These are phyloP conservation scores for Botryosphaeria dothidea DNA, from an alignment of 2,329 filamentous ascomycete genomes.

Conservation along the genomic window DNA sequence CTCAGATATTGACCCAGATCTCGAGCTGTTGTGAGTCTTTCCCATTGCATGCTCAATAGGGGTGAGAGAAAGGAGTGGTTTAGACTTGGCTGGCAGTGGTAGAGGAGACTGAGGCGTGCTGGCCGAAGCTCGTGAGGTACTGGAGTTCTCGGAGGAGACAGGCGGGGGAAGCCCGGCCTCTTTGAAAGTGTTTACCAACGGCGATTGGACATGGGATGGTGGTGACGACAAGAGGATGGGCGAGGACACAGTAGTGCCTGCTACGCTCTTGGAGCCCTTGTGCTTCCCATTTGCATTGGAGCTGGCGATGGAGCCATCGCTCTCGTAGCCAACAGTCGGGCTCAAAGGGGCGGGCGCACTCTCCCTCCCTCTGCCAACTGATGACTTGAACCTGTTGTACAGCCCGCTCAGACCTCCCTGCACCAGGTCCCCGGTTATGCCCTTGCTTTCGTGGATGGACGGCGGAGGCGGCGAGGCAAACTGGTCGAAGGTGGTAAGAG, in stretches of 20 bases:
- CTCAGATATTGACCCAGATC: constrained; percentile 15
- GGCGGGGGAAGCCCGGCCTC: constrained; percentile 31
- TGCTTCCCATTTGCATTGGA: constrained; percentile 24
- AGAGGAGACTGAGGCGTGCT: constrained; percentile 33
- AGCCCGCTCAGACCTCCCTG: constrained; percentile 86
- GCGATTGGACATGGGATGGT: constrained; percentile 41
- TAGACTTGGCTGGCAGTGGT: constrained; percentile 30
- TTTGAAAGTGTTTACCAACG: constrained; percentile 37
- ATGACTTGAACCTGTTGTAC: constrained; percentile 82
- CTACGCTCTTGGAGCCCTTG: constrained; percentile 29
- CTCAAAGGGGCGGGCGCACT: constrained; percentile 40
- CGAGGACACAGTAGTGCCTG: constrained; percentile 34
- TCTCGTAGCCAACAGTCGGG: constrained; percentile 33
- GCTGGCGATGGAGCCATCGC: constrained; percentile 29
- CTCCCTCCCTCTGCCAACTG: constrained; percentile 70
- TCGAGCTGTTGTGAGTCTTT: background rate
- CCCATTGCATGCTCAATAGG: constrained; percentile 19
- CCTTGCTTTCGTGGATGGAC: constrained; percentile 65
- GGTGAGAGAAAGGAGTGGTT: constrained; percentile 29
- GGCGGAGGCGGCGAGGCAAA: constrained; percentile 71
- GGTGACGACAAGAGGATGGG: constrained; percentile 37
- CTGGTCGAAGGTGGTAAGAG: constrained; percentile 91
- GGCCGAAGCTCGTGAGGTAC: constrained; percentile 31
- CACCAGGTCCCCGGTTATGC: constrained; percentile 69
- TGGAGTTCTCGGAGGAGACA: constrained; percentile 11